phyloP scores from a whole-genome alignment of 176 grass and related monocot species.

The Eleusine coracana region DNA sequence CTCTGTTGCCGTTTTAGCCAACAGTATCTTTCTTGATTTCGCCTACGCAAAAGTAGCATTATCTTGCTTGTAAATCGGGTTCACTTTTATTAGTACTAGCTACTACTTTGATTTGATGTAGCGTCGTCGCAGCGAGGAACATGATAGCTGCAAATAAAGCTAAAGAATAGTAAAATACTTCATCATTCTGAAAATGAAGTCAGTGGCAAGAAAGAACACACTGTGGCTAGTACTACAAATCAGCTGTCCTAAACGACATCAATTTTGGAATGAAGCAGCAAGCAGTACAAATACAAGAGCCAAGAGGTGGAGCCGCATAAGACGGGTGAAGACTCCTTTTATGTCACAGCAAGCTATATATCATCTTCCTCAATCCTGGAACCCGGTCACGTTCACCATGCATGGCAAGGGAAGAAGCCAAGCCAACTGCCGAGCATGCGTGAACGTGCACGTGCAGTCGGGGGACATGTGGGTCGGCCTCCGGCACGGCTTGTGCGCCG shows the following conservation, averaged over 20 bases:
- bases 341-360: neutral
- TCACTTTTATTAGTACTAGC: neutral
- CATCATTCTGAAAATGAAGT: no score
- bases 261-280: no score
- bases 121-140: no score
- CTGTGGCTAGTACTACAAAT: no score
- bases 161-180: no score
- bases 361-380: neutral
- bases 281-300: no score
- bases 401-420: neutral
- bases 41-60: slow-evolving; percentile 16
- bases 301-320: no score
- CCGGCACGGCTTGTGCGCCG: neutral
- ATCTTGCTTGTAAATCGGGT: slow-evolving; percentile 1
- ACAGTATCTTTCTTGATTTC: slow-evolving; percentile 45
- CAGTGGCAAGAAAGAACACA: no score
- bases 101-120: no score
- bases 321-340: neutral
- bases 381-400: neutral
- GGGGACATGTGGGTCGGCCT: slow-evolving; percentile 27
- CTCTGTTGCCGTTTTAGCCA: slow-evolving; percentile 50
- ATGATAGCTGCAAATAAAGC: no score
- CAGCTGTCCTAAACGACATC: no score
- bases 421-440: neutral
- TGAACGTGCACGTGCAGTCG: slow-evolving; percentile 17